phyloP scores from a whole-genome alignment of 1,139 yeast species.

The Meyerozyma guilliermondii region DNA sequence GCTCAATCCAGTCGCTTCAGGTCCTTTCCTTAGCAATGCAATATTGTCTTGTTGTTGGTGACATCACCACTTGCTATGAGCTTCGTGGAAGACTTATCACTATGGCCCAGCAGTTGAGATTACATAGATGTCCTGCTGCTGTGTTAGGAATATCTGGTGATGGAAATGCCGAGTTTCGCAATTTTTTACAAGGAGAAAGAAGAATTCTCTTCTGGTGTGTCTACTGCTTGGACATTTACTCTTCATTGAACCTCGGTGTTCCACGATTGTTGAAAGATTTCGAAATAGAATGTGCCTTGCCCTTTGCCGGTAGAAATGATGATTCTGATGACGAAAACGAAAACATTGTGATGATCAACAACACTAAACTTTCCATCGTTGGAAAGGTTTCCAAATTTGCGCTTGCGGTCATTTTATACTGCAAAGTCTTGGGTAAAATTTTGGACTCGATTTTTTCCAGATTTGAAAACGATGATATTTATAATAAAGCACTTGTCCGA shows the following conservation, averaged over 20 bases:
- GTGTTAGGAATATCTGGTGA: slow-evolving; percentile 47
- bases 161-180: slow-evolving; percentile 41
- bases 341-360: slow-evolving; percentile 53
- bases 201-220: slow-evolving; percentile 82
- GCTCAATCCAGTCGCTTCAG: slow-evolving; percentile 69
- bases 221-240: slow-evolving; percentile 70
- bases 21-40: slow-evolving; percentile 63
- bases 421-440: slow-evolving; percentile 70
- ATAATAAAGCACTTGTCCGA: slow-evolving; percentile 38
- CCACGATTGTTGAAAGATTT: slow-evolving; percentile 75
- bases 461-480: slow-evolving; percentile 34
- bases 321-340: slow-evolving; percentile 45
- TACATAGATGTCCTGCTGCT: slow-evolving; percentile 86
- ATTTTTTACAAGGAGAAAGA: slow-evolving; percentile 71
- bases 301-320: slow-evolving; percentile 56
- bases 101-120: slow-evolving; percentile 80
- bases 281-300: slow-evolving; percentile 83
- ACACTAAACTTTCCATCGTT: slow-evolving; percentile 53
- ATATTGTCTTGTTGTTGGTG: slow-evolving; percentile 71
- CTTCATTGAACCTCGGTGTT: slow-evolving; percentile 74
- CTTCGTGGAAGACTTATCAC: slow-evolving; percentile 71
- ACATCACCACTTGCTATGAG: slow-evolving; percentile 68
- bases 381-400: slow-evolving; percentile 66
- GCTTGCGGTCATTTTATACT: slow-evolving; percentile 60
- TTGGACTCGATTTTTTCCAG: slow-evolving; percentile 60